phyloP scores from a whole-genome alignment of 768 basidiomycete genomes.

The Mycena olivaceomarginata region DNA sequence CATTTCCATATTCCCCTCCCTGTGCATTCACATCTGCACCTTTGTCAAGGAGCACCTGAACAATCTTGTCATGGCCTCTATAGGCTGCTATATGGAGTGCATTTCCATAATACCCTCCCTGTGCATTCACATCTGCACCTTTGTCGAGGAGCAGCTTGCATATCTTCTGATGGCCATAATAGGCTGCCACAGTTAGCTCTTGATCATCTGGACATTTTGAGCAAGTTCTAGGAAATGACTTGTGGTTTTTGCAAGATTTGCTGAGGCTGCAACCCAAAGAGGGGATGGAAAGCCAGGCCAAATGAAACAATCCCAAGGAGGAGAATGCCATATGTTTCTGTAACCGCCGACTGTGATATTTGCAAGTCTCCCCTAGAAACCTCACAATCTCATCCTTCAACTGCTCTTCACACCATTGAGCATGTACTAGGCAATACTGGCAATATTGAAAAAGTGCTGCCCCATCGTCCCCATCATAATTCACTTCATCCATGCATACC shows the following conservation, averaged over 20 bases:
- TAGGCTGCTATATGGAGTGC: too few relatives aligned
- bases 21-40: too few relatives aligned
- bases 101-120: too few relatives aligned
- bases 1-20: too few relatives aligned
- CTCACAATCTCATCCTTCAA: not conserved
- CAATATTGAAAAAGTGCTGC: slow-evolving; percentile 4
- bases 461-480: not conserved
- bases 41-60: too few relatives aligned
- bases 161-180: too few relatives aligned
- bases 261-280: not conserved
- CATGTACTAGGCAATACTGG: not conserved
- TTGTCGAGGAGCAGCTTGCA: too few relatives aligned
- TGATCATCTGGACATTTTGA: not conserved
- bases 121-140: too few relatives aligned
- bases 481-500: not conserved
- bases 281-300: not conserved
- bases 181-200: too few relatives aligned
- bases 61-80: too few relatives aligned
- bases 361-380: not conserved
- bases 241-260: not conserved
- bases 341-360: not conserved
- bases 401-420: not conserved
- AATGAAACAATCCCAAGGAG: not conserved
- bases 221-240: not conserved
- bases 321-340: not conserved